These are phyloP conservation scores for Trichoderma lentiforme DNA, from an alignment of 2,329 filamentous ascomycete species.

Conservation along the genomic window DNA sequence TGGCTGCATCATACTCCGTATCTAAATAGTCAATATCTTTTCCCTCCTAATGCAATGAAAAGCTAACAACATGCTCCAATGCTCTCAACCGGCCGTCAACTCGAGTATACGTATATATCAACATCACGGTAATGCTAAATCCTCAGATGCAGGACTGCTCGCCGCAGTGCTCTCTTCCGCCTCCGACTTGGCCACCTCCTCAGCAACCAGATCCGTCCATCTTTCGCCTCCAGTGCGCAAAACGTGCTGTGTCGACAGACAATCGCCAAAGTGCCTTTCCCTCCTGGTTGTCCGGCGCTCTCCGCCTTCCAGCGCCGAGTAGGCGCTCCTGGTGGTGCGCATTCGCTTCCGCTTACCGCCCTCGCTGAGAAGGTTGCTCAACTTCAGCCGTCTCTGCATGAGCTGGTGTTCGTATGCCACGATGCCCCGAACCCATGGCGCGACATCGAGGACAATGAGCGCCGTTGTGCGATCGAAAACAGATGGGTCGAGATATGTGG, in stretches of 20 bases:
- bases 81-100: not conserved
- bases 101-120: not conserved
- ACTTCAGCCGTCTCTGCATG: slow-evolving; percentile 61
- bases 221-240: slow-evolving; percentile 58
- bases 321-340: slow-evolving; percentile 69
- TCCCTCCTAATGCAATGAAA: not conserved
- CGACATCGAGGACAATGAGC: slow-evolving; percentile 71
- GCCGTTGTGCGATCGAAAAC: slow-evolving; percentile 70
- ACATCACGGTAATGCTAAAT: slow-evolving; percentile 5
- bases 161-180: slow-evolving; percentile 9
- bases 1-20: not conserved
- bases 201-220: slow-evolving; percentile 35
- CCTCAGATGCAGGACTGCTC: slow-evolving; percentile 15
- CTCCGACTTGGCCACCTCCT: slow-evolving; percentile 22
- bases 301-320: slow-evolving; percentile 74
- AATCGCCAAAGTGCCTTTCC: slow-evolving; percentile 68
- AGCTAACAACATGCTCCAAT: not conserved
- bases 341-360: slow-evolving; percentile 51
- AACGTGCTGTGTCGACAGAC: slow-evolving; percentile 58
- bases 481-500: slow-evolving; percentile 58
- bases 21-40: not conserved
- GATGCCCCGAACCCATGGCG: slow-evolving; percentile 86
- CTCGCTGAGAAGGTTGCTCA: slow-evolving; percentile 61
- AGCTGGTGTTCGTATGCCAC: slow-evolving; percentile 70
- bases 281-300: slow-evolving; percentile 62